phyloP scores from a whole-genome alignment of 2,329 filamentous ascomycete genomes.

The Ascosphaera apis region DNA sequence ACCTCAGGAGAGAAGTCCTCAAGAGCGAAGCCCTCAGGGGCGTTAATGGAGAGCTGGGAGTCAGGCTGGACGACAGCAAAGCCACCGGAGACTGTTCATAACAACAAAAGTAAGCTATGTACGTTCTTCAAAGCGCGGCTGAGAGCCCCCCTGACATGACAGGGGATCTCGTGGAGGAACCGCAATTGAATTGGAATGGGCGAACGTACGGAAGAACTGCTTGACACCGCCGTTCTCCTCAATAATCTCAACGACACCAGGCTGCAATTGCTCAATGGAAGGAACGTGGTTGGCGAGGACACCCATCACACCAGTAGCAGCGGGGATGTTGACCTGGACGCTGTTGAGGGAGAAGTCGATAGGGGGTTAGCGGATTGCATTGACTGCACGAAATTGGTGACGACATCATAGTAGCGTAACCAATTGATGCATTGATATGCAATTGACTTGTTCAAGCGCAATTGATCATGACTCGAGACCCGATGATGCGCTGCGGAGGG shows the following conservation, averaged over 20 bases:
- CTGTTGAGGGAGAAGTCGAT: constrained; percentile 44
- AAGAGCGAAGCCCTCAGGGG: constrained; percentile 78
- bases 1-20: constrained; percentile 88
- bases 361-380: constrained; percentile 8
- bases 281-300: constrained; percentile 97
- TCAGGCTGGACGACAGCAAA: constrained; percentile 94
- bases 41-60: constrained; percentile 92
- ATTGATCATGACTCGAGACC: constrained; percentile 1
- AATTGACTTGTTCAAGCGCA: background rate
- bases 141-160: background rate
- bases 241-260: constrained; percentile 80
- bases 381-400: constrained; percentile 1
- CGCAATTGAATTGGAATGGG: background rate
- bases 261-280: constrained; percentile 96
- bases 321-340: constrained; percentile 96
- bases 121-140: background rate
- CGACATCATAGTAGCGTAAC: too few species aligned
- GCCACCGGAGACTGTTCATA: constrained; percentile 62
- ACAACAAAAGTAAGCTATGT: background rate
- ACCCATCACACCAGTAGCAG: constrained; percentile 98
- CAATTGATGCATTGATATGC: too few species aligned
- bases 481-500: too few species aligned
- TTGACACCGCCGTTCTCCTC: constrained; percentile 77
- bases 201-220: constrained; percentile 85
- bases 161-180: constrained; percentile 6